Percentiles rank a stretch among this genome's conserved stretches.
Conservation (phyloP, 495 filamentous ascomycete genomes). For the Aspergillus biplanus region DNA sequence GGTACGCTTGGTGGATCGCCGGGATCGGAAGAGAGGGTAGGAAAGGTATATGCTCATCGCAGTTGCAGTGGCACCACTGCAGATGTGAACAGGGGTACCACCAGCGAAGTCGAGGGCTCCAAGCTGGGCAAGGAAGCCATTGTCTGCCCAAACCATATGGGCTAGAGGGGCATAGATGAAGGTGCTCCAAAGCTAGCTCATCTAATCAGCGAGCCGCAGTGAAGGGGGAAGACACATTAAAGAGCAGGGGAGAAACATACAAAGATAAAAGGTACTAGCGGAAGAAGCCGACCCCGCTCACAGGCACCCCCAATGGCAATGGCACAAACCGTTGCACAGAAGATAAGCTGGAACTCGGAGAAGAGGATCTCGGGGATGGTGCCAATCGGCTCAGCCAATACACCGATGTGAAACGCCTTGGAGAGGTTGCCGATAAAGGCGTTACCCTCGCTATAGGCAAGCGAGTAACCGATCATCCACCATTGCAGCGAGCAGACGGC, state of each 20-base stretch:
- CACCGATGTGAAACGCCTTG: slow-evolving; percentile 41
- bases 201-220: slow-evolving; percentile 2
- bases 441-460: slow-evolving; percentile 44
- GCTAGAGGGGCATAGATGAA: slow-evolving; percentile 50
- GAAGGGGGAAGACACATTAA: neutral
- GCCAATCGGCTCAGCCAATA: slow-evolving; percentile 45
- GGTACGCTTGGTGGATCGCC: slow-evolving; percentile 38
- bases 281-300: slow-evolving; percentile 53
- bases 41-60: slow-evolving; percentile 48
- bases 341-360: slow-evolving; percentile 56
- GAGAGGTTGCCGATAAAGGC: slow-evolving; percentile 43
- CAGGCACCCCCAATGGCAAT: slow-evolving; percentile 50
- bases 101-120: slow-evolving; percentile 51
- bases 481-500: slow-evolving; percentile 50
- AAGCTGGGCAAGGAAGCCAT: slow-evolving; percentile 38
- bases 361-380: slow-evolving; percentile 56
- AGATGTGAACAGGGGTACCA: slow-evolving; percentile 53
- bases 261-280: slow-evolving; percentile 55
- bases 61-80: slow-evolving; percentile 47
- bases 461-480: slow-evolving; percentile 48
- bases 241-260: slow-evolving; percentile 25
- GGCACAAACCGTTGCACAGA: slow-evolving; percentile 52
- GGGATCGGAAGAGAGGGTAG: slow-evolving; percentile 45
- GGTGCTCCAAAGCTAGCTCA: slow-evolving; percentile 44
- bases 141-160: slow-evolving; percentile 49